Percentiles rank a stretch among this genome's conserved stretches.
phyloP scores from a whole-genome alignment of 176 grass and related monocot genomes.

The Canna indica region DNA sequence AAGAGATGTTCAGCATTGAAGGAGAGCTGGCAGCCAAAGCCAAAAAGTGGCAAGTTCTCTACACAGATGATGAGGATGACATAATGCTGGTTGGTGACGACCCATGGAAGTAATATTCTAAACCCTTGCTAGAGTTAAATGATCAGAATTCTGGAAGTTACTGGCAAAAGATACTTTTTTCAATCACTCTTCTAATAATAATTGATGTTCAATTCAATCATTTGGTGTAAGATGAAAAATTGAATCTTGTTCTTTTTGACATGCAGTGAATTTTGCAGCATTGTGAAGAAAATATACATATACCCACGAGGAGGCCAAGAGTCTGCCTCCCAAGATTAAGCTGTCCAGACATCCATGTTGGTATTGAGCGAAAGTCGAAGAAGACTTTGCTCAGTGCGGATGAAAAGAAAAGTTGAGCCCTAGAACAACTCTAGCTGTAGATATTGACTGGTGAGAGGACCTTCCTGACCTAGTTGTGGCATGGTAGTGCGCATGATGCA shows the following conservation, averaged over 20 bases:
- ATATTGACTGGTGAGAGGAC: too few species aligned
- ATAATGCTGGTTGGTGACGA: constrained; percentile 96
- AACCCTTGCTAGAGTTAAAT: not conserved
- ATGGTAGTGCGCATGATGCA: too few species aligned
- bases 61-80: constrained; percentile 82
- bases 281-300: constrained; percentile 83
- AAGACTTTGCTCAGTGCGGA: too few species aligned
- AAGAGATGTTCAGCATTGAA: constrained; percentile 62
- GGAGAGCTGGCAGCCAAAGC: constrained; percentile 46
- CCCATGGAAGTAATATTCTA: constrained; percentile 71
- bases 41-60: constrained; percentile 72
- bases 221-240: too few species aligned
- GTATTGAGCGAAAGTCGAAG: too few species aligned
- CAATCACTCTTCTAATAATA: constrained; percentile 6
- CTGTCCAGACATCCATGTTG: too few species aligned
- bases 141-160: not conserved
- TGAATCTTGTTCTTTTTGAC: constrained; percentile 6
- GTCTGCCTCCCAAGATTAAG: constrained; percentile 40
- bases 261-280: constrained; percentile 73
- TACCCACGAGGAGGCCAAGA: constrained; percentile 68
- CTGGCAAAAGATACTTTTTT: not conserved
- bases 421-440: too few species aligned
- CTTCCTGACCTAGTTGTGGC: too few species aligned
- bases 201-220: not conserved
- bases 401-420: too few species aligned